phyloP scores from a whole-genome alignment of 2,329 filamentous ascomycete species.

The Pseudogymnoascus sp. region DNA sequence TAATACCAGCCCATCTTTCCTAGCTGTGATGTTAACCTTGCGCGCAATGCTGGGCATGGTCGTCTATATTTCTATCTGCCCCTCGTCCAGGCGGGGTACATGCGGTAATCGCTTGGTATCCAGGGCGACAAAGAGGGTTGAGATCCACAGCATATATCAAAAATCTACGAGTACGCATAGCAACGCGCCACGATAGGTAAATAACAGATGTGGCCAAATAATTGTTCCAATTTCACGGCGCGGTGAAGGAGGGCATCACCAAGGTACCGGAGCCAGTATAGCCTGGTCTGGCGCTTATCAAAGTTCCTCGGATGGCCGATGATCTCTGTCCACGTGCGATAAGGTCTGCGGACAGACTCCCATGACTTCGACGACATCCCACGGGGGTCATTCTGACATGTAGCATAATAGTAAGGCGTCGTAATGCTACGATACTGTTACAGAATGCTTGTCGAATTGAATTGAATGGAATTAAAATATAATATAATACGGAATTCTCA shows the following conservation, averaged over 20 bases:
- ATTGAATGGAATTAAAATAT: not conserved
- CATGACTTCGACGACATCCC: not conserved
- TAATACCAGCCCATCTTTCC: constrained; percentile 29
- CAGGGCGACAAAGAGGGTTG: not conserved
- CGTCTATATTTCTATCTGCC: constrained; percentile 12
- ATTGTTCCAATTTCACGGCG: not conserved
- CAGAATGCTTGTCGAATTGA: not conserved
- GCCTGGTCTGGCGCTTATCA: not conserved
- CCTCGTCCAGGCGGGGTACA: constrained; percentile 2
- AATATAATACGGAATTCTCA: too few species aligned
- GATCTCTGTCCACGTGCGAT: constrained; percentile 3
- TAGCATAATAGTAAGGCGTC: not conserved
- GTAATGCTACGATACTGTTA: not conserved
- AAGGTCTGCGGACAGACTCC: not conserved
- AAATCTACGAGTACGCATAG: not conserved
- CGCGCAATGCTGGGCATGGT: constrained; percentile 29
- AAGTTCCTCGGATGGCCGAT: not conserved
- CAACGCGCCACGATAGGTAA: not conserved
- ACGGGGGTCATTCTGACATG: not conserved
- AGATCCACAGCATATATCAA: not conserved
- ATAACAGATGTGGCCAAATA: not conserved
- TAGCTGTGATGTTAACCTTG: constrained; percentile 30
- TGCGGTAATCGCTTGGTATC: not conserved
- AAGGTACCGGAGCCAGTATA: not conserved
- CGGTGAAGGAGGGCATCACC: not conserved